Percentiles rank a stretch among this genome's conserved stretches.
Evolutionary conservation across 31 red algal genomes (phyloP).

Genomic region (Asparagopsis taxiformis): DNA sequence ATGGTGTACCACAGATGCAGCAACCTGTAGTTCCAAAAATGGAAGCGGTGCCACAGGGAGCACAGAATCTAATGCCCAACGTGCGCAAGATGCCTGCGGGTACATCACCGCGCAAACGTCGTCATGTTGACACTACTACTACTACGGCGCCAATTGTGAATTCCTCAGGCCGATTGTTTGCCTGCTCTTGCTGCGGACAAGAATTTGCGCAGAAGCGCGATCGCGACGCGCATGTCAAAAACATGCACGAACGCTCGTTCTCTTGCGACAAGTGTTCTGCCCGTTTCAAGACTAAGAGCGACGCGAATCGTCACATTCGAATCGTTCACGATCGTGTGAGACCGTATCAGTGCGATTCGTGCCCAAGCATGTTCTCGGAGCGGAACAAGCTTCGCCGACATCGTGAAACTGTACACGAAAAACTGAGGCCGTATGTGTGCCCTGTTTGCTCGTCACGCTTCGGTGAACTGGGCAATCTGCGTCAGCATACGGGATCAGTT

Average conservation of each 20-base stretch:
- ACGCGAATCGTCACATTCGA: slow-evolving; percentile 75
- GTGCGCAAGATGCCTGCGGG: not conserved
- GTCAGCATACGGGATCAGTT: slow-evolving; percentile 64
- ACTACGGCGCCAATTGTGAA: not conserved
- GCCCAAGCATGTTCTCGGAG: slow-evolving; percentile 60
- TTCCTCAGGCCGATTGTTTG: slow-evolving; percentile 1
- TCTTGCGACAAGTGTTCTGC: slow-evolving; percentile 40
- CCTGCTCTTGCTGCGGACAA: slow-evolving; percentile 34
- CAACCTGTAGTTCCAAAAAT: not conserved
- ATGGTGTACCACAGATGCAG: too few relatives aligned
- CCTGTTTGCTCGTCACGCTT: slow-evolving; percentile 51
- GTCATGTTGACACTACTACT: slow-evolving; percentile 2
- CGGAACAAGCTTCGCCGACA: slow-evolving; percentile 71
- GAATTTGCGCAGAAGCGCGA: slow-evolving; percentile 33
- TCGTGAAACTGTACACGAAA: slow-evolving; percentile 63
- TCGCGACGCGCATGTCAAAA: slow-evolving; percentile 45
- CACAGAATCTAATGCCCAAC: not conserved
- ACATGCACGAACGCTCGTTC: slow-evolving; percentile 58
- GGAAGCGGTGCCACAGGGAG: not conserved
- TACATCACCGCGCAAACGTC: slow-evolving; percentile 11
- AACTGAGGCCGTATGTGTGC: slow-evolving; percentile 58
- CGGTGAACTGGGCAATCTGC: slow-evolving; percentile 63
- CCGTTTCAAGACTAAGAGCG: slow-evolving; percentile 66
- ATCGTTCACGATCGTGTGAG: slow-evolving; percentile 67
- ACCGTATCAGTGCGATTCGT: slow-evolving; percentile 54